Evolutionary conservation across 306 rosid genomes (phyloP).

Genomic region (Sesbania bispinosa): DNA sequence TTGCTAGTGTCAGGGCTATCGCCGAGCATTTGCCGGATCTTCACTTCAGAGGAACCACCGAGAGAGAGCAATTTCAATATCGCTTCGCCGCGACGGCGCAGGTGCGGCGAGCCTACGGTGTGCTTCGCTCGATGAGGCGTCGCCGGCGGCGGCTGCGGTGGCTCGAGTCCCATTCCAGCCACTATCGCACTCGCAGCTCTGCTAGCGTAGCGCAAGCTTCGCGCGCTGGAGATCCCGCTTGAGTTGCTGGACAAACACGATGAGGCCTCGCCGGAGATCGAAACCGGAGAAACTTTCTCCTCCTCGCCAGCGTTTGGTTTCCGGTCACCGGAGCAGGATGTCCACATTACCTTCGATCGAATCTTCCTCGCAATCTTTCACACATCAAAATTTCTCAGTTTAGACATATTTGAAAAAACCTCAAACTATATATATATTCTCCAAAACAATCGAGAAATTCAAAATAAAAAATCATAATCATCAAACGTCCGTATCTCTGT

Average conservation of each 20-base stretch:
- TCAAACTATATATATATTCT: neutral
- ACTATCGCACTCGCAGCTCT: conserved; percentile 19
- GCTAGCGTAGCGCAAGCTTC: conserved; percentile 41
- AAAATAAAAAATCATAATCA: neutral
- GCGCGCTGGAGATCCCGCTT: conserved; percentile 51
- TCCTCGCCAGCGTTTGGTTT: conserved; percentile 10
- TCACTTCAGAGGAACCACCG: conserved; percentile 64
- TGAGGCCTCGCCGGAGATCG: conserved; percentile 48
- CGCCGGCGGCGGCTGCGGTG: neutral
- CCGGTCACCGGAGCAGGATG: conserved; percentile 31
- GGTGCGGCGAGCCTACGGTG: conserved; percentile 34
- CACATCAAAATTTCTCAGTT: conserved; percentile 10
- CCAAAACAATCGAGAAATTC: neutral
- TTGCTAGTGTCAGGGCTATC: conserved; percentile 98
- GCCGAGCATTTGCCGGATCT: conserved; percentile 74
- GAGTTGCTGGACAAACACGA: conserved; percentile 61
- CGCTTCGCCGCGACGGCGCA: conserved; percentile 63
- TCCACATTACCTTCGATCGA: conserved; percentile 57
- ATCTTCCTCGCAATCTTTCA: conserved; percentile 61
- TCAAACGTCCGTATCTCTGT: neutral
- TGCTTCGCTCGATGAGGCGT: neutral
- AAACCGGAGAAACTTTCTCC: conserved; percentile 29
- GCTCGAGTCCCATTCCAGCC: conserved; percentile 11
- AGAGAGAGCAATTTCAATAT: conserved; percentile 64
- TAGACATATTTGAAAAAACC: neutral